A percentile compares a stretch with the other conserved stretches of the same genome.
These are phyloP conservation scores for Hortiboletus flavorubellus DNA, from an alignment of 768 basidiomycete species.

Conservation along the genomic window DNA sequence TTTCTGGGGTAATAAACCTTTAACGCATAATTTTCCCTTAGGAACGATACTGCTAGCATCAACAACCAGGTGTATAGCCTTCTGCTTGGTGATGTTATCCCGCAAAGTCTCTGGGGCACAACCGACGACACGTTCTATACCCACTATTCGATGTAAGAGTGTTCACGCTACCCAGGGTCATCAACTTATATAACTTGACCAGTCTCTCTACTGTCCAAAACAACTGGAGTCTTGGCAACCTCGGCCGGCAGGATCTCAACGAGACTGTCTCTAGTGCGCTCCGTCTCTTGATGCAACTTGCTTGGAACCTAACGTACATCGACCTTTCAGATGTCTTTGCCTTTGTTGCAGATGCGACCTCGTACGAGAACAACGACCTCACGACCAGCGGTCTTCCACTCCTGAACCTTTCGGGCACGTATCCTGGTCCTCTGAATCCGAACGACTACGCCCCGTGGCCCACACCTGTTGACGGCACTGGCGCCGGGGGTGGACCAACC, in stretches of 20 bases:
- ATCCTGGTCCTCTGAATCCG: conserved; percentile 44
- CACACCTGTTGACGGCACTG: conserved; percentile 38
- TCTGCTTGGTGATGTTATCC: conserved; percentile 46
- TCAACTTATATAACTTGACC: background rate
- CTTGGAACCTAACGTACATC: background rate
- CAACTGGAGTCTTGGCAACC: conserved; percentile 60
- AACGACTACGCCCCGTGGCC: conserved; percentile 41
- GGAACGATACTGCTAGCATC: conserved; percentile 30
- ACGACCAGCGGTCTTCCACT: conserved; percentile 29
- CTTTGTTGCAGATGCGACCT: conserved; percentile 45
- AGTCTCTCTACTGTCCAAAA: conserved; percentile 51
- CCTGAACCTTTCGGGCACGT: conserved; percentile 40
- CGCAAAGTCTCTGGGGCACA: conserved; percentile 38
- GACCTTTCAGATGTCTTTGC: conserved; percentile 44
- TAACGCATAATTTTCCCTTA: background rate
- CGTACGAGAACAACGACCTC: conserved; percentile 39
- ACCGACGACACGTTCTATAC: conserved; percentile 55
- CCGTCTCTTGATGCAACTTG: background rate
- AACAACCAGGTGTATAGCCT: conserved; percentile 49
- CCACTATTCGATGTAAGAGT: conserved; percentile 49
- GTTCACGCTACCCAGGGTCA: background rate
- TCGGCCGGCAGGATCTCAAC: conserved; percentile 58
- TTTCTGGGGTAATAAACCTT: background rate
- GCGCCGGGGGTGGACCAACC: conserved; percentile 43
- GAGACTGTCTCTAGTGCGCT: conserved; percentile 30